These are phyloP conservation scores for Talaromyces piceae DNA, from an alignment of 2,329 filamentous ascomycete genomes.

Conservation along the genomic window DNA sequence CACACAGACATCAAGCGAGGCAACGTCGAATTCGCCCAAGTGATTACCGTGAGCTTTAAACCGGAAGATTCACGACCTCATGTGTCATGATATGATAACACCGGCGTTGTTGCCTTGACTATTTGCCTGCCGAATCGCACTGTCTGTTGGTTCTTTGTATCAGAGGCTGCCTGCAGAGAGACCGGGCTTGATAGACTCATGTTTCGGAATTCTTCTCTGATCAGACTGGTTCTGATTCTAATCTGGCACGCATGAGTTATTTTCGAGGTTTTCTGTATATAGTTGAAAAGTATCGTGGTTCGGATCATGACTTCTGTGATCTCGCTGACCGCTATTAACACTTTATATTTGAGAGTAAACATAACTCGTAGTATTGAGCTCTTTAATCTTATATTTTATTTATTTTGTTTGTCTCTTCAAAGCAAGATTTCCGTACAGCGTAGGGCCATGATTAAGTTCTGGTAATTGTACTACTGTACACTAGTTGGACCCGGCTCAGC, in stretches of 20 bases:
- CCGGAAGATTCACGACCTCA: neutral
- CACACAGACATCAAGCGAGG: slow-evolving; percentile 77
- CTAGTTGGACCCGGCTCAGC: neutral
- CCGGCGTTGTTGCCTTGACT: neutral
- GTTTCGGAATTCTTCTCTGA: neutral
- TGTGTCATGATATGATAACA: neutral
- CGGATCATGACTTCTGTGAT: no score
- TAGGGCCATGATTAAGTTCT: no score
- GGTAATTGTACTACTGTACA: no score
- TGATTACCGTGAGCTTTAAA: slow-evolving; percentile 78
- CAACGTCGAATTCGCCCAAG: slow-evolving; percentile 74
- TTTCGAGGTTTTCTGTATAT: neutral
- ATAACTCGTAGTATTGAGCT: no score
- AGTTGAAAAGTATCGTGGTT: no score
- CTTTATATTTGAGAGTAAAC: no score
- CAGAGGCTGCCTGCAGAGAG: neutral
- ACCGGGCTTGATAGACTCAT: neutral
- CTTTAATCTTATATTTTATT: no score
- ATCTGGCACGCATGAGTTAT: neutral
- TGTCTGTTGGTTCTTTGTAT: neutral
- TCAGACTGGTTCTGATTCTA: neutral
- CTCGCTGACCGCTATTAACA: no score
- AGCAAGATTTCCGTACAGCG: no score
- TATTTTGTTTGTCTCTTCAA: no score
- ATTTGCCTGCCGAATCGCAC: neutral